Conservation (phyloP, 2,329 filamentous ascomycete species). For the Claviceps sp. region DNA sequence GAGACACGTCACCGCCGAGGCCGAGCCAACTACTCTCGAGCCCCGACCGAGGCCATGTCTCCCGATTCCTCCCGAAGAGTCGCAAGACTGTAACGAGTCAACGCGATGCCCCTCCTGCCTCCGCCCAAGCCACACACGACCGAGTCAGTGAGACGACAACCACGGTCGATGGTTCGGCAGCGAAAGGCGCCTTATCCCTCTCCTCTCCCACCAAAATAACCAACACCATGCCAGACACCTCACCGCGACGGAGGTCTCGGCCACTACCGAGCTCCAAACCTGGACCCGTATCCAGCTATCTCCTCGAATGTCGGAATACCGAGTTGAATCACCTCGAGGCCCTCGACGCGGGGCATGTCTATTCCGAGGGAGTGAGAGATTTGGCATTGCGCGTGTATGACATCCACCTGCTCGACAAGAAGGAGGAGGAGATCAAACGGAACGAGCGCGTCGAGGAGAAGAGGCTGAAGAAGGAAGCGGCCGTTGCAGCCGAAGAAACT, state of each 20-base stretch:
- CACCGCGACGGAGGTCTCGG: conserved; percentile 25
- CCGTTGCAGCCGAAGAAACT: conserved; percentile 32
- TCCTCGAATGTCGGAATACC: conserved; percentile 47
- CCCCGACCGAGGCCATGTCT: conserved; percentile 34
- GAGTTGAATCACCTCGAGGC: conserved; percentile 51
- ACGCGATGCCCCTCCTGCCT: conserved; percentile 34
- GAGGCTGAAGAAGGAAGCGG: conserved; percentile 30
- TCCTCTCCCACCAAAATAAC: not conserved
- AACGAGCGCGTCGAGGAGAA: conserved; percentile 33
- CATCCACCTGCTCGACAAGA: conserved; percentile 31
- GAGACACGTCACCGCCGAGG: conserved; percentile 28
- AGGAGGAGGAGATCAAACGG: conserved; percentile 28
- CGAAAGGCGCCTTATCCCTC: not conserved
- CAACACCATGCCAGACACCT: conserved; percentile 29
- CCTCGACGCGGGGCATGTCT: conserved; percentile 48
- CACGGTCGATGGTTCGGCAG: not conserved
- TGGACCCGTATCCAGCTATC: conserved; percentile 43
- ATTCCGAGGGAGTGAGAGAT: conserved; percentile 51
- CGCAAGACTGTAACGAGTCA: conserved; percentile 51
- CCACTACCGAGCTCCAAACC: conserved; percentile 28
- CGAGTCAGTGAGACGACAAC: no score
- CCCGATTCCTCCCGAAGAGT: conserved; percentile 47
- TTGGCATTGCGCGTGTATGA: conserved; percentile 34
- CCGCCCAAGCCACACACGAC: no score
- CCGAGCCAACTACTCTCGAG: conserved; percentile 26